Conservation (phyloP, 148 eudicot genomes). For the Rhododendron mucronatum region DNA sequence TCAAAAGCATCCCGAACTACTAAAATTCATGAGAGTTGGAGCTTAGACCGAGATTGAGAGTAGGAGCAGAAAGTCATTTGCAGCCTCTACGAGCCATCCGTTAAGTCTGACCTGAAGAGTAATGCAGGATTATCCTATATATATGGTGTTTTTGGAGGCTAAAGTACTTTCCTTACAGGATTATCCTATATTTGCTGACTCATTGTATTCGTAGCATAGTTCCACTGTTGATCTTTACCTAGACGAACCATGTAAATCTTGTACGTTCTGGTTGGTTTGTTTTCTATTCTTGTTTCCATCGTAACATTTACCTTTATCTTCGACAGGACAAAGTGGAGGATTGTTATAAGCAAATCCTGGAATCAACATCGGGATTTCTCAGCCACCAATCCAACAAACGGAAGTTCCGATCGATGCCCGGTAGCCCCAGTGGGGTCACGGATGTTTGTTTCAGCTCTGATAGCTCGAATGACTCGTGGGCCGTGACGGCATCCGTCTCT, state of each 20-base stretch:
- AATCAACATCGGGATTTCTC: conserved; percentile 26
- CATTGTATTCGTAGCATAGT: not conserved
- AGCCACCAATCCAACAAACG: conserved; percentile 41
- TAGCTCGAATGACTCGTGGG: conserved; percentile 56
- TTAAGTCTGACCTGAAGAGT: not conserved
- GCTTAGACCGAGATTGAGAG: not conserved
- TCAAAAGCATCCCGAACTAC: not conserved
- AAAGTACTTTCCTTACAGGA: not conserved
- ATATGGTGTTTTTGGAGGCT: not conserved
- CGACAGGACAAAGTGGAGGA: conserved; percentile 58
- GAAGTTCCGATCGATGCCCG: conserved; percentile 44
- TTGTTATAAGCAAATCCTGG: conserved; percentile 43
- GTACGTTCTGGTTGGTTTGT: not conserved
- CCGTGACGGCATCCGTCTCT: conserved; percentile 33
- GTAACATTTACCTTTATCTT: not conserved
- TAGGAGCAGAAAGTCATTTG: not conserved
- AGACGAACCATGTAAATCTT: not conserved
- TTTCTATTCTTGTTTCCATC: not conserved
- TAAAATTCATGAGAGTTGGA: not conserved
- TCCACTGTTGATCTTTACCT: not conserved
- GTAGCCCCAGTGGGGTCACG: conserved; percentile 64
- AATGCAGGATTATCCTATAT: not conserved
- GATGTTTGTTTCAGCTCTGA: conserved; percentile 66
- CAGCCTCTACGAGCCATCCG: not conserved
- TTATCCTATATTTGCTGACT: too few relatives aligned